These are phyloP conservation scores for Mediolabrus comicus DNA, from an alignment of 108 stramenopile genomes.

Conservation along the genomic window DNA sequence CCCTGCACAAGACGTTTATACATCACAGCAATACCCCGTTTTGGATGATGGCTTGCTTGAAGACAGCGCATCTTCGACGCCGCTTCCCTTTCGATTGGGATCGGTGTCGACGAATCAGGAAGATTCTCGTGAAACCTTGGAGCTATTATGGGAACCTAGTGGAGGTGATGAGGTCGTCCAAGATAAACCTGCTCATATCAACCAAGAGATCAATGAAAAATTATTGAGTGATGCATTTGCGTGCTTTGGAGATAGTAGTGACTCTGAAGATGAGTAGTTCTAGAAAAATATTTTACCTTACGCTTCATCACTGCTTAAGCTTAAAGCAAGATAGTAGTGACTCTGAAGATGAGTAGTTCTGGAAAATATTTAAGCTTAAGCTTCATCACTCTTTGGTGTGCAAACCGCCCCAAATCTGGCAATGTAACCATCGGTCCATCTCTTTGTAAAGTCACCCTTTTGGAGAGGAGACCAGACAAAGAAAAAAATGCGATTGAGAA, in stretches of 20 bases:
- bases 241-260: slow-evolving; percentile 22
- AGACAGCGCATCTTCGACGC: neutral
- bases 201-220: neutral
- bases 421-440: no score
- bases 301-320: no score
- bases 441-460: no score
- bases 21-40: slow-evolving; percentile 1
- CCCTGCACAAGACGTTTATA: slow-evolving; percentile 15
- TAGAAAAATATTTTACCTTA: no score
- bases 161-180: neutral
- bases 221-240: slow-evolving; percentile 16
- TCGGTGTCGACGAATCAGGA: slow-evolving; percentile 13
- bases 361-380: no score
- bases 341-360: slow-evolving; percentile 19
- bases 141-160: slow-evolving; percentile 29
- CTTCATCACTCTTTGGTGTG: no score
- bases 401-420: no score
- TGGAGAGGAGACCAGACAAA: no score
- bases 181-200: neutral
- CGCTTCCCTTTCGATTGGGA: slow-evolving; percentile 24
- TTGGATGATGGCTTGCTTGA: neutral
- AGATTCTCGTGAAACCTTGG: slow-evolving; percentile 7
- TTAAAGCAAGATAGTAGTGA: slow-evolving; percentile 23
- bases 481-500: no score
- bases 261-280: slow-evolving; percentile 20